Evolutionary conservation across 169 alveolate species (phyloP).

Genomic region (Plasmodium vivax): DNA sequence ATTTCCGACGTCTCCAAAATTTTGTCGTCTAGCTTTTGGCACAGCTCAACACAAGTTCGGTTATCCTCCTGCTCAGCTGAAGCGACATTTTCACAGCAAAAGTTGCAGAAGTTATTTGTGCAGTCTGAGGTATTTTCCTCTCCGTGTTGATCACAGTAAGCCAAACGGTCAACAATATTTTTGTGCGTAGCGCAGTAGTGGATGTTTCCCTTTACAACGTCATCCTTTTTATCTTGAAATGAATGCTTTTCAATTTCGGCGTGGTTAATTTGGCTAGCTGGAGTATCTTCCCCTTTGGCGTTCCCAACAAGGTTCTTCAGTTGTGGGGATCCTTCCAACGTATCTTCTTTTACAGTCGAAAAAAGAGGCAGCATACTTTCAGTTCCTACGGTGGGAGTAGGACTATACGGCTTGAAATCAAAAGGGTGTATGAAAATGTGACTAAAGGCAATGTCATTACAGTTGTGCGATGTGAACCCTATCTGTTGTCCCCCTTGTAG

Average conservation of each 20-base stretch:
- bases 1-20: constrained; percentile 62
- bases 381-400: constrained; percentile 17
- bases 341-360: constrained; percentile 40
- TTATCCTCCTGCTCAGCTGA: constrained; percentile 36
- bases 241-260: constrained; percentile 29
- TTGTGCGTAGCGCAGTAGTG: constrained; percentile 69
- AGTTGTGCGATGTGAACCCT: constrained; percentile 83
- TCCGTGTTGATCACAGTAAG: constrained; percentile 30
- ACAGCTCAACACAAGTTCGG: constrained; percentile 12
- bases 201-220: not conserved
- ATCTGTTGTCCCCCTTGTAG: constrained; percentile 81
- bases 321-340: constrained; percentile 10
- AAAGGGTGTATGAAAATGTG: constrained; percentile 80
- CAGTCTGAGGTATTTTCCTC: constrained; percentile 34
- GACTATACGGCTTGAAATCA: constrained; percentile 75
- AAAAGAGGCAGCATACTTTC: constrained; percentile 18
- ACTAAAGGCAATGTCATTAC: constrained; percentile 89
- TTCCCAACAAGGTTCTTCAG: not conserved
- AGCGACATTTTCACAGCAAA: constrained; percentile 58
- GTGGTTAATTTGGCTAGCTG: constrained; percentile 1
- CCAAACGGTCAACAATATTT: constrained; percentile 39
- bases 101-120: constrained; percentile 41
- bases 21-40: constrained; percentile 60
- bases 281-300: not conserved
- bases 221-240: constrained; percentile 10